Evolutionary conservation across 2,329 filamentous ascomycete species (phyloP), one percentile per base, ranked within the genome.

Genomic region (Epichloe hybrida): DNA sequence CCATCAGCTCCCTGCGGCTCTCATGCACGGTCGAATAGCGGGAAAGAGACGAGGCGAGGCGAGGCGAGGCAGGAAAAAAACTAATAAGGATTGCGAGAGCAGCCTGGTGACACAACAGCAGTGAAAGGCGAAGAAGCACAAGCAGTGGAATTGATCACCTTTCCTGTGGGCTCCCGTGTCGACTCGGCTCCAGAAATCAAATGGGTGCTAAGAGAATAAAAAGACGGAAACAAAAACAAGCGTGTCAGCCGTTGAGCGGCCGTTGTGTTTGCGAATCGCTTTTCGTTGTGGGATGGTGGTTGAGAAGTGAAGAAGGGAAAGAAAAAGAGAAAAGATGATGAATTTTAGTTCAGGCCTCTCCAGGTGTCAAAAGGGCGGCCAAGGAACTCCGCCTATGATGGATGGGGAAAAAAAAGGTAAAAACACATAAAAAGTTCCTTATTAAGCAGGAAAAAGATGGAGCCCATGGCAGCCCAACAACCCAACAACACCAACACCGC

Each of bases 1-100:
- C 68, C 60, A 70, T 66, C 53, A 61, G 59, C 60, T 61, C 64
- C 50, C 53, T 54, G 36, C 7, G 40, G 52, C 34, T 27, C n/a
- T 21, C 27, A 17, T 39, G 34, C 31, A 37, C 51, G 20, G 20
- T 34, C 40, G 35, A 34, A 40, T 6, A 35, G 17, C 4, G 38
- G 15, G 49, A 53, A 13, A 46, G 31, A 41, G 34, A 13, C 21
- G 9, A 21, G 5, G 17, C 37, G 27, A 42, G 36, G 23, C 23
- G 9, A 21, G 5, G 17, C 37, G 27, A 42, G 39, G 23, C 23
- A 21, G 46, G 44, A 53, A 53, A 54, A 48, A 41, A 17, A 17
- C 17, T 17, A 17, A 9, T 1, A 0, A 50, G 40, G 17, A 34
- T 34, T 34, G 21, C 12, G 9, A 34, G 46, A 23, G 8, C 21